phyloP scores from a whole-genome alignment of 78 protist species.

The Isochrysis galbana region DNA sequence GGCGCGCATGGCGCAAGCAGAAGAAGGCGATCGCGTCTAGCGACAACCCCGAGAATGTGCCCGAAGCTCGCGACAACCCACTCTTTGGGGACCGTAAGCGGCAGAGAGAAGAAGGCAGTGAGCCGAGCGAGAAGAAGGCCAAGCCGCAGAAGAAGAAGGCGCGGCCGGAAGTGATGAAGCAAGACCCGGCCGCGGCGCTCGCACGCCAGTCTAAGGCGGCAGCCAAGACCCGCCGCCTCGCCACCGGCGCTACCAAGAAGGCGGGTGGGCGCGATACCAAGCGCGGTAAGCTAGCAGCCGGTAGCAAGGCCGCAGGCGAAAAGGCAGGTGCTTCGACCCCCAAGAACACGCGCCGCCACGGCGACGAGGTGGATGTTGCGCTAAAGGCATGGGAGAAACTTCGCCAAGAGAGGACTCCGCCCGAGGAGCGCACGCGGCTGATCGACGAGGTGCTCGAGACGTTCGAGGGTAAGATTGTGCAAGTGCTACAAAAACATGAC shows the following conservation, averaged over 20 bases:
- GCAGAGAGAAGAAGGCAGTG: neutral
- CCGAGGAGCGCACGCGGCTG: neutral
- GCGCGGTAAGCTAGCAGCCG: neutral
- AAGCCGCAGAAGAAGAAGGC: neutral
- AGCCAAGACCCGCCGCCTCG: neutral
- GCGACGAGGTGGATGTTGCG: neutral
- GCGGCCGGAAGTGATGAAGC: neutral
- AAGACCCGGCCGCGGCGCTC: neutral
- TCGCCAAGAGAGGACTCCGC: neutral
- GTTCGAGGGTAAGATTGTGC: neutral
- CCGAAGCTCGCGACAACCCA: neutral
- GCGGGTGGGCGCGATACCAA: neutral
- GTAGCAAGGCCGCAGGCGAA: neutral
- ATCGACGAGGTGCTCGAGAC: neutral
- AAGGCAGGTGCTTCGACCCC: neutral
- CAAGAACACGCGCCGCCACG: neutral
- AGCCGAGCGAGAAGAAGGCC: no score
- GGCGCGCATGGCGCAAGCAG: neutral
- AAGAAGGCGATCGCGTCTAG: neutral
- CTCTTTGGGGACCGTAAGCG: neutral
- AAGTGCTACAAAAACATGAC: constrained; percentile 13
- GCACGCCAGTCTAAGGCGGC: neutral
- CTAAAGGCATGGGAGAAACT: neutral
- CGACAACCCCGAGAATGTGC: neutral
- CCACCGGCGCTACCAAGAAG: neutral